Base-by-base conservation (phyloP, 1,284 basidiomycete genomes). In the Salmacisia buchloeana region DNA sequence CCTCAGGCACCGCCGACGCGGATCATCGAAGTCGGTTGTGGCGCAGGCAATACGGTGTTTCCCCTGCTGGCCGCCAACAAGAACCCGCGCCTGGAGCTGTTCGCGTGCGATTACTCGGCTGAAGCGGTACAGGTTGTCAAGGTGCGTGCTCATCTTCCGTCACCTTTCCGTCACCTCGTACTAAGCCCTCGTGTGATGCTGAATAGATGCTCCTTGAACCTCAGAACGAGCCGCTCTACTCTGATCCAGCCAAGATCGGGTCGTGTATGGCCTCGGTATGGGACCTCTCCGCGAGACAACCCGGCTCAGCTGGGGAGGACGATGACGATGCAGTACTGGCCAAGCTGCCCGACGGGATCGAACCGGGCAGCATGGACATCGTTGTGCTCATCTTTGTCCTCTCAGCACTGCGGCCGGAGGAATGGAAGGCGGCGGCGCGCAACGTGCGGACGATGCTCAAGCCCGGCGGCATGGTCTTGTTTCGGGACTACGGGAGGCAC, bases 401-500 rank as follows among this genome's bases (percentile, higher is more conserved):
- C 60, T 94, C 91, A 60, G 96, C 96, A 0, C 82, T 99, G 18
- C 93, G 97, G 78, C 96, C 96, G 0, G 81, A 86, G 58, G 94
- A 99, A 83, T 99, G 96, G 96, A 79, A 82, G 0, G 85, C 85
- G 63, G 94, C 94, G 0, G 83, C 96, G 21, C 80, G 84, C n/a
- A 98, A 98, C 77, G 85, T 96, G n/a, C 43, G 49, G 9, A 31
- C 31, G 5, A 88, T 94, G 73, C 84, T 99, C 2, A 96, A 92
- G 82, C 93, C 92, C 0, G 88, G 87, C 13, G 94, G 96, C 1
- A 81, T 87, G 2, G 84, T 96, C 9, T 83, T 97, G 1, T 84
- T 98, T 67, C 87, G 96, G 5, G 96, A 99, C 80, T 99, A 98
- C 76, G 96, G 93, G 0, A 85, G 96, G 29, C 86, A 97, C 78